Conservation (phyloP, 2,329 filamentous ascomycete genomes). For the Phyllosticta paracitricarpa region DNA sequence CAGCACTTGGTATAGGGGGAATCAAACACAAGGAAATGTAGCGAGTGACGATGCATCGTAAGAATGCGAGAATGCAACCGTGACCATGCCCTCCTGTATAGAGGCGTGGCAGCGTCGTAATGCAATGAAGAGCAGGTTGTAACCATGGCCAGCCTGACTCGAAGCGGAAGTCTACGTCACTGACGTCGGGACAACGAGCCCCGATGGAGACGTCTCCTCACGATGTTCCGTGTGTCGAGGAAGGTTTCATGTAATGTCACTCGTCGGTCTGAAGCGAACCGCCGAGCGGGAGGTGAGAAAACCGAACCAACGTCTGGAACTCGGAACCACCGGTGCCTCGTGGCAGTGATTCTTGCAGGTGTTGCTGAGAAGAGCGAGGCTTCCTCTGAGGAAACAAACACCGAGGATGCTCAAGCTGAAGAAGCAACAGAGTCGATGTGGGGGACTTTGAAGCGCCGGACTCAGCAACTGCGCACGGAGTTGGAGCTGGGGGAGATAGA, state of each 20-base stretch:
- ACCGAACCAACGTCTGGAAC: neutral
- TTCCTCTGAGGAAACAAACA: neutral
- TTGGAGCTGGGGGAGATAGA: constrained; percentile 15
- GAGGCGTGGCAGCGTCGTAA: neutral
- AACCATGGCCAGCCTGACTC: neutral
- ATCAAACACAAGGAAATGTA: neutral
- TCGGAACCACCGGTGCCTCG: neutral
- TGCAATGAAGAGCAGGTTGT: neutral
- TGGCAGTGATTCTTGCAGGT: neutral
- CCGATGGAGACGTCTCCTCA: neutral
- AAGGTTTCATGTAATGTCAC: neutral
- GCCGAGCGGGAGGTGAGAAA: neutral
- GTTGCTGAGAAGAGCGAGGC: neutral
- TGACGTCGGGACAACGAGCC: neutral
- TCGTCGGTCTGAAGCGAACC: neutral
- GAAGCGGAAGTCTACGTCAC: neutral
- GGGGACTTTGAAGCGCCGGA: neutral
- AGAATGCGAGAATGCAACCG: neutral
- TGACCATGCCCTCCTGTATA: neutral
- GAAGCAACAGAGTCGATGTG: neutral
- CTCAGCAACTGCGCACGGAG: constrained; percentile 6
- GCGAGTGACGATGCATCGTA: neutral
- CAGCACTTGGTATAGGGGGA: constrained; percentile 8
- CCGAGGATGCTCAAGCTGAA: neutral
- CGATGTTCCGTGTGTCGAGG: neutral